Percentiles rank a stretch among this genome's conserved stretches.
Evolutionary conservation across 257 asterid genomes (phyloP).

Genomic region (Eucommia ulmoides): DNA sequence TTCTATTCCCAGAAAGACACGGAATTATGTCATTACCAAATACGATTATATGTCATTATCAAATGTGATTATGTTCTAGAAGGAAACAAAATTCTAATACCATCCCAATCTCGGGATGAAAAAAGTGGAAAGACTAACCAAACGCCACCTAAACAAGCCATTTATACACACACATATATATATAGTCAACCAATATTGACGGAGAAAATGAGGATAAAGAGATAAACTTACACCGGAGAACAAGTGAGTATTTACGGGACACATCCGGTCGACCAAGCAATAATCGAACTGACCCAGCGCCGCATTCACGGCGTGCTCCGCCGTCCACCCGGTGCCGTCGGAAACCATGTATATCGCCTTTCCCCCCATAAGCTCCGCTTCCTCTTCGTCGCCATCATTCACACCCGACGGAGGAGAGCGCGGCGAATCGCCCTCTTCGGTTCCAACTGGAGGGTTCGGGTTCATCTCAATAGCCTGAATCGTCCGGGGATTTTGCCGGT

Average conservation of each 20-base stretch:
- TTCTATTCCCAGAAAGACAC: too few species aligned
- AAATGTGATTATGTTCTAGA: too few species aligned
- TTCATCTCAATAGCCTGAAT: constrained; percentile 4
- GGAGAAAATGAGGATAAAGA: background rate
- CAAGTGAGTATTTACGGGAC: constrained; percentile 79
- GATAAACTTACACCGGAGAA: constrained; percentile 69
- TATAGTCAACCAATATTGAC: too few species aligned
- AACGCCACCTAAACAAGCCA: too few species aligned
- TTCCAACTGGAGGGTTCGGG: background rate
- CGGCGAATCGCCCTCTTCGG: constrained; percentile 15
- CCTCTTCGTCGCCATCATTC: constrained; percentile 16
- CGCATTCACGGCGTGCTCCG: constrained; percentile 77
- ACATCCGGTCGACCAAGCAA: constrained; percentile 74
- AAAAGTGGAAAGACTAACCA: too few species aligned
- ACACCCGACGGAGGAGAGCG: constrained; percentile 12
- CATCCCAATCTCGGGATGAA: too few species aligned
- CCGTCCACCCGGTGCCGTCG: constrained; percentile 98
- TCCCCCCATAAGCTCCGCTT: constrained; percentile 22
- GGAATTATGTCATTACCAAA: too few species aligned
- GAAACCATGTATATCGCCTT: constrained; percentile 80
- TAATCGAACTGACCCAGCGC: constrained; percentile 93
- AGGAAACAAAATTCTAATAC: too few species aligned
- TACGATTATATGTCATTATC: too few species aligned
- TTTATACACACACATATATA: too few species aligned
- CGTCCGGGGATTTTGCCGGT: constrained; percentile 27